These are phyloP conservation scores for Wickerhamomyces bovis DNA, from an alignment of 805 yeast species.

Conservation along the genomic window DNA sequence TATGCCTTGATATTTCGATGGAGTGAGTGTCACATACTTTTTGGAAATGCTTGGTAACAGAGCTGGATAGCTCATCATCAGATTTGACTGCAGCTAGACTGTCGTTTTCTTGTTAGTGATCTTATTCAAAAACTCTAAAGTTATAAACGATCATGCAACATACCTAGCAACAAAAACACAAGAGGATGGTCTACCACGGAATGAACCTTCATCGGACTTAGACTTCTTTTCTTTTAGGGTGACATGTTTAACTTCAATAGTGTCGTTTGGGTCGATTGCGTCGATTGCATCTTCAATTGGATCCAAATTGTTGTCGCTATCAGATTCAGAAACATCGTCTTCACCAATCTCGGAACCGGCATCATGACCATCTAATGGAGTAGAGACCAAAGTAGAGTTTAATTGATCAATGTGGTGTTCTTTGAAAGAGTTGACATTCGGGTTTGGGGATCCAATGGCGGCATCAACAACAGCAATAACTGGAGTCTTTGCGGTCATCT, in stretches of 20 bases:
- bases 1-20: neutral
- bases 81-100: slow-evolving; percentile 58
- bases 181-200: slow-evolving; percentile 68
- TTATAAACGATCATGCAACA: neutral
- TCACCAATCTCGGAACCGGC: neutral
- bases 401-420: neutral
- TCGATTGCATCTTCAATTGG: slow-evolving; percentile 10
- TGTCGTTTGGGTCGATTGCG: slow-evolving; percentile 12
- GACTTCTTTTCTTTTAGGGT: neutral
- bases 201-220: slow-evolving; percentile 4
- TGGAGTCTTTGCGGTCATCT: slow-evolving; percentile 11
- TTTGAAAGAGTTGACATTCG: neutral
- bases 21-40: slow-evolving; percentile 21
- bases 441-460: slow-evolving; percentile 6
- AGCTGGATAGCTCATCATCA: slow-evolving; percentile 66
- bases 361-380: neutral
- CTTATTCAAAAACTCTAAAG: neutral
- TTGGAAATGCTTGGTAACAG: slow-evolving; percentile 63
- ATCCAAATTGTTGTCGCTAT: slow-evolving; percentile 16
- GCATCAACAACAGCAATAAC: slow-evolving; percentile 13
- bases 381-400: neutral
- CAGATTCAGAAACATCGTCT: slow-evolving; percentile 14
- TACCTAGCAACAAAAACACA: slow-evolving; percentile 79
- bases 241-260: slow-evolving; percentile 19
- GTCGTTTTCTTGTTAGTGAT: neutral